Evolutionary conservation across 2,329 filamentous ascomycete genomes (phyloP), one percentile per base, ranked within the genome.

Genomic region (Neopestalotiopsis sp.): DNA sequence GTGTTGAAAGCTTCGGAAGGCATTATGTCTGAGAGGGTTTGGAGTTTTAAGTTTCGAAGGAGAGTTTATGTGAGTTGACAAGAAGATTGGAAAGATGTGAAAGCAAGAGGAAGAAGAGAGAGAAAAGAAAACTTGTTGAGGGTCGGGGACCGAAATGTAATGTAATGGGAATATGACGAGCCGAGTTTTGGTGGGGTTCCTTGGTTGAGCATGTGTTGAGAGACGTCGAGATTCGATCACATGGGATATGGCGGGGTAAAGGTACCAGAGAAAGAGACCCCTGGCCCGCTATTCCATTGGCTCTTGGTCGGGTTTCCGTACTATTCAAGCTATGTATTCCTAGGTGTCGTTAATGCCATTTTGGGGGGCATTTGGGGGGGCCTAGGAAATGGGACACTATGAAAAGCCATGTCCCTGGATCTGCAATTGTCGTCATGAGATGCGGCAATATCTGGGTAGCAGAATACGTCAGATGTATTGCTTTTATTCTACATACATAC

Each of bases 1-100:
- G 82, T 84, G 73, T 88, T 75, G 83, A 90, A 90, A 69, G 81
- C 84, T 38, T 74, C 73, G 9, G 70, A 70, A 66, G 73, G 71
- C 75, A 76, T 76, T n/a, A 69, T 75, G 73, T 71, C 67, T 64
- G 65, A 59, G 32, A 12, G 5, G 9, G n/a, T 14, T 13, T 42
- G 5, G 30, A 4, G 9, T 38, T 40, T 38, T 5, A 30, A 38
- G 28, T 38, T 20, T 4, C 10, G 6, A 14, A 40, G 2, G 10
- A 14, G 24, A 24, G 24, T 24, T 24, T 28, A 28, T 4, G 24
- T 28, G 24, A 28, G 24, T 28, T 32, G 58, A 61, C 5, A 14
- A 40, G 58, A 34, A 30, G 1, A 28, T 32, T n/a, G 24, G 10
- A 28, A 28, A 32, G 24, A 32, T 10, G n/a, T 12, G 14, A 24